Percentiles rank a stretch among this genome's conserved stretches.
These are phyloP conservation scores for Rhododendron molle DNA, from an alignment of 148 eudicot genomes.

Conservation along the genomic window DNA sequence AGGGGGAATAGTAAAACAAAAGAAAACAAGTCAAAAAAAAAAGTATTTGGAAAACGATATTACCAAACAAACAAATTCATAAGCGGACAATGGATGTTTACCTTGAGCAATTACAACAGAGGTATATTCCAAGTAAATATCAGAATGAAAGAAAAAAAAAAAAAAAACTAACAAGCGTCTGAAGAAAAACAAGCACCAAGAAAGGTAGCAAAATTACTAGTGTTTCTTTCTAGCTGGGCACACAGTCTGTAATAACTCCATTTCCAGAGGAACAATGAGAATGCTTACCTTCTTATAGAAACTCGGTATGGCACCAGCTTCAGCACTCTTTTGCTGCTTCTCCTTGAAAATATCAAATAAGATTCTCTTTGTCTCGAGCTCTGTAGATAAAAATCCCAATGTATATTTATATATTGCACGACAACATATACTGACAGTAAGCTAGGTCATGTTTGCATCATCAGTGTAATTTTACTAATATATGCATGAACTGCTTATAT, in stretches of 20 bases:
- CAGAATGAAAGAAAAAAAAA: too few species aligned
- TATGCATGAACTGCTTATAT: background rate
- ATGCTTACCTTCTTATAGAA: slow-evolving; percentile 81
- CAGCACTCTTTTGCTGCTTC: slow-evolving; percentile 95
- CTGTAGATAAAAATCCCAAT: slow-evolving; percentile 34
- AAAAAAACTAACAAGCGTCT: background rate
- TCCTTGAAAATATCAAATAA: slow-evolving; percentile 96
- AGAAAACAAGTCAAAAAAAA: background rate
- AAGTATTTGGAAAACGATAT: background rate
- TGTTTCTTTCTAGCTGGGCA: background rate
- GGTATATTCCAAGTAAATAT: background rate
- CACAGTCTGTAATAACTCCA: background rate
- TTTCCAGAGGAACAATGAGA: background rate
- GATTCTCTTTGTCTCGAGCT: slow-evolving; percentile 93
- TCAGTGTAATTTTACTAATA: background rate
- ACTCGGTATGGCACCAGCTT: slow-evolving; percentile 82
- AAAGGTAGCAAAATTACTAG: background rate
- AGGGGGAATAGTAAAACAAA: background rate
- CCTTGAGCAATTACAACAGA: background rate
- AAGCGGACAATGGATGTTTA: background rate
- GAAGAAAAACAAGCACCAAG: background rate
- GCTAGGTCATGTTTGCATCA: background rate
- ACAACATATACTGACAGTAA: background rate
- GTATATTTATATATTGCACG: background rate
- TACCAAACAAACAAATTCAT: background rate